Evolutionary conservation across 176 grass and related monocot genomes (phyloP), one percentile per base, ranked within the genome.

Genomic region (Avena atlantica): DNA sequence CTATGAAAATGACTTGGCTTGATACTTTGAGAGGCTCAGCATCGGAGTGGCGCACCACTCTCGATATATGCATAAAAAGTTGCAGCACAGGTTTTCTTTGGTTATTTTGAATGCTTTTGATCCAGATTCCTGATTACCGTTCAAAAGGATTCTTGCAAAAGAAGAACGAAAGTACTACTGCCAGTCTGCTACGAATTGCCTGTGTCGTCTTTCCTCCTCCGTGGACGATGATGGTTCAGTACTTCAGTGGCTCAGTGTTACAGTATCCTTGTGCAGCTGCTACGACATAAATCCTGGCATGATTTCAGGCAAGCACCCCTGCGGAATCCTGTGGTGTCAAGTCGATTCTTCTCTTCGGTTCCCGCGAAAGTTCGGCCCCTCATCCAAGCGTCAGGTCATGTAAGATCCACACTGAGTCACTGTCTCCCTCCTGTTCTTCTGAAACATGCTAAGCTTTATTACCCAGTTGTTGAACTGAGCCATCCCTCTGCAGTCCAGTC

Each of bases 341-440:
- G 66, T 91, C 66, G 45, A 56, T 57, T 81, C 50, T 57, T 81
- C 50, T 62, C 74, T 85, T 87, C 64, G 64, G 64, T 69, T 80
- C 76, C 29, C 13, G 57, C 6, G 49, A 78, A 83, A 70, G 34
- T 34, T 34, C 24, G 25, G 79, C 20, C 79, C 79, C 62, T 40
- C 78, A 1, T 51, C 72, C 37, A 58, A 37, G 48, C 70, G 85
- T 79, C 57, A 73, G 65, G 59, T 47, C 59, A 52, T 68, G 23
- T 76, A 74, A 29, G 7, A 75, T 51, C 47, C 45, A 51, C 50
- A 12, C 37, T 55, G 56, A 1, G 17, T 83, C 65, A 36, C 34
- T 9, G 50, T 47, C 77, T 75, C 45, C 9, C 34, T 21, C 74
- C 57, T 2, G 40, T 44, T 75, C 77, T 66, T 10, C 12, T 31